Evolutionary conservation across 2,329 filamentous ascomycete species (phyloP), one percentile per base, ranked within the genome.

Genomic region (Cladosporium sp.): DNA sequence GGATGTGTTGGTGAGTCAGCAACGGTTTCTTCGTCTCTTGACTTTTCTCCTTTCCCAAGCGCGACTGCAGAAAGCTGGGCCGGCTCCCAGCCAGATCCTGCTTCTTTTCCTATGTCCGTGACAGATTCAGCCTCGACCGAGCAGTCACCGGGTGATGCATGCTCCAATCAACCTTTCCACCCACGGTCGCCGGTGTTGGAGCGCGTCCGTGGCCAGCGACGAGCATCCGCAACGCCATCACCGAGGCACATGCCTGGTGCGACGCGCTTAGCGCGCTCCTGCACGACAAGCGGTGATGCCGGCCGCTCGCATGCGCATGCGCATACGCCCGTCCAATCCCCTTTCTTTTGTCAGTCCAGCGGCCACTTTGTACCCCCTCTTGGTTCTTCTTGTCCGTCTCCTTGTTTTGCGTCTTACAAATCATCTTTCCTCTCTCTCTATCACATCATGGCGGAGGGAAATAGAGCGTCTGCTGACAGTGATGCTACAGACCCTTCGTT

Each of bases 401-500:
- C 61, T 64, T 56, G 22, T 28, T 28, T 7, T 28, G 7, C 7
- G 22, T 42, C 32, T 55, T 54, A 55, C 53, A 46, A 49, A 60
- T 60, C 51, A 52, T 56, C 56, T 59, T 54, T 45, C 54, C 55
- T 57, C 58, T 54, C 46, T 55, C 54, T 56, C 57, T 53, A 52
- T 55, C 53, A 57, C 43, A 11, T 31, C 13, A 52, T 31, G 48
- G 38, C 40, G 32, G 40, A 50, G 38, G 48, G 42, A 50, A 50
- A 40, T 16, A 13, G n/a, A 28, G 11, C 40, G 28, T 11, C n/a
- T 37, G 32, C 48, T 50, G 40, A 50, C 48, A 11, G 28, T 4
- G 18, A 14, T 18, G 22, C 11, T 41, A 18, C 59, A 83, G 81
- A 83, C 68, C 80, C 81, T 32, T 79, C 77, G 19, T 69, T 83